Base-by-base conservation (phyloP, 1,139 yeast genomes). In the Kodamaea sp. region DNA sequence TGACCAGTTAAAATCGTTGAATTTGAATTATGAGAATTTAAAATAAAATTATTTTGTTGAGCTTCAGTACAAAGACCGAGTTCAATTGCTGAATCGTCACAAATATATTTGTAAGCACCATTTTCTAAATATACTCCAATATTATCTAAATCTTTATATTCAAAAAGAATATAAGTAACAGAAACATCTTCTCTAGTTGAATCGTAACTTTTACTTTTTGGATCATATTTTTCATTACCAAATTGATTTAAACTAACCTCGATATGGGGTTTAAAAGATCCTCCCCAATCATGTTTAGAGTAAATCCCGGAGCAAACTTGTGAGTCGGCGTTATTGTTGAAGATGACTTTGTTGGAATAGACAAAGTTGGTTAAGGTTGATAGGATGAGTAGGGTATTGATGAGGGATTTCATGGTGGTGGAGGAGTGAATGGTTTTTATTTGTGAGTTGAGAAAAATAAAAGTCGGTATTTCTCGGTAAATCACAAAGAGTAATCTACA, bases 271-370 rank as follows among this genome's bases (percentile, higher is more conserved):
- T 73, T 77, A 8, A 64, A 60, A 29, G 76, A 71, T 31, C 97
- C 97, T 36, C 88, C 85, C 92, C 95, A 87, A 57, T 90, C 96
- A 36, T 79, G 73, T 52, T 82, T 84, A 39, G 92, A 77, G 63
- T 90, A 92, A 78, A 92, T 81, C 30, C 98, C 98, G 8, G 90
- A 75, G 61, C 98, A 92, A 24, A 79, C 79, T 55, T 86, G 94
- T 15, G 83, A 70, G 36, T 60, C 52, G 29, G 61, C 53, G 7
- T 60, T 58, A 10, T 73, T 62, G 37, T 75, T 73, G 46, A 84
- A 67, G 24, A 54, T 53, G 37, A 73, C 81, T 47, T 64, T 63
- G 50, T 80, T 79, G 32, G 81, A 82, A 15, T 15, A 15, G 4
- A 15, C 20, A 15, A 15, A 4, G 20, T 15, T 15, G 20, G 4